Conservation (phyloP, 2,329 filamentous ascomycete genomes). For the Epichloe glyceriae region DNA sequence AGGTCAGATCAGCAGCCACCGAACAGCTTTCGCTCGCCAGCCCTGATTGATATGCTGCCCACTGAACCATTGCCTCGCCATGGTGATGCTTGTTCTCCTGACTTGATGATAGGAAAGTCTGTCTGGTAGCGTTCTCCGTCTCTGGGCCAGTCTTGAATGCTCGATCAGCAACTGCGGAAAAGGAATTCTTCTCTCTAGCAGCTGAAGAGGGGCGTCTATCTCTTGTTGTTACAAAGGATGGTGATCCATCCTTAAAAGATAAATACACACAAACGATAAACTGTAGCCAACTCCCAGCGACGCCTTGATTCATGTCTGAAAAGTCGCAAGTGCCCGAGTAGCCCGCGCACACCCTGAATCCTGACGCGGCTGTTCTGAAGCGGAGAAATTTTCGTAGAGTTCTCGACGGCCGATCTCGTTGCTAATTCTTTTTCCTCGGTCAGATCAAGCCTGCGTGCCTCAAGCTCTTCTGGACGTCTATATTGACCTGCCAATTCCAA, state of each 20-base stretch:
- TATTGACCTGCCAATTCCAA: conserved; percentile 15
- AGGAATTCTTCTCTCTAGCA: neutral
- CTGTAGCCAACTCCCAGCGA: conserved; percentile 13
- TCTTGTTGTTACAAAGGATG: conserved; percentile 30
- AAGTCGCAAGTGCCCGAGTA: neutral
- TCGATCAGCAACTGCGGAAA: neutral
- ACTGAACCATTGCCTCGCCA: neutral
- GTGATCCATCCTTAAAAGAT: conserved; percentile 34
- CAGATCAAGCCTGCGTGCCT: conserved; percentile 18
- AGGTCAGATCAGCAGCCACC: neutral
- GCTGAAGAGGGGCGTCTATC: conserved; percentile 8
- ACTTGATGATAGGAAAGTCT: neutral
- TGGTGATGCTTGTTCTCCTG: neutral
- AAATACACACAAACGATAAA: conserved; percentile 25
- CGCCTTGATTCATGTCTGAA: conserved; percentile 9
- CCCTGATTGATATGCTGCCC: neutral
- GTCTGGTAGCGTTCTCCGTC: neutral
- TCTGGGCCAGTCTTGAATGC: neutral
- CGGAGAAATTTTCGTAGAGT: conserved; percentile 13
- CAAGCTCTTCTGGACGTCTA: conserved; percentile 16
- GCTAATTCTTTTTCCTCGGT: neutral
- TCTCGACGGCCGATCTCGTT: conserved; percentile 19
- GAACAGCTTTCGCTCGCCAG: neutral
- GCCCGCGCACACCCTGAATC: conserved; percentile 2
- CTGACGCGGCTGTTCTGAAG: conserved; percentile 17